Percentiles rank a stretch among this genome's conserved stretches.
phyloP scores from a whole-genome alignment of 2,329 filamentous ascomycete species.

The Aspergillus neoniger region DNA sequence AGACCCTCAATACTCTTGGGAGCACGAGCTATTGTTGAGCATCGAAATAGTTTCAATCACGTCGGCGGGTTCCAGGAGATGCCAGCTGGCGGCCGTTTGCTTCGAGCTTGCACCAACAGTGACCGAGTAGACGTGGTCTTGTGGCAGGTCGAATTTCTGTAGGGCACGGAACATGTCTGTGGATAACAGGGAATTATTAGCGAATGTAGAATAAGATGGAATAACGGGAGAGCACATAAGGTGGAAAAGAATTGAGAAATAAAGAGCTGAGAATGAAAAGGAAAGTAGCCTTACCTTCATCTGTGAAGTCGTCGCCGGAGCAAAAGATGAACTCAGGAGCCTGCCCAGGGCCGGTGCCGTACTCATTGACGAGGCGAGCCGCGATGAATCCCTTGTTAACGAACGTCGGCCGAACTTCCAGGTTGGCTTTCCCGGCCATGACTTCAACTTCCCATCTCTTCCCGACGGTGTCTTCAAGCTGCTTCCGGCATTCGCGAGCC shows the following conservation, averaged over 20 bases:
- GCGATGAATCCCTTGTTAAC: conserved; percentile 98
- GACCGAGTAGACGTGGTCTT: conserved; percentile 79
- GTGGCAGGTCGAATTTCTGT: conserved; percentile 55
- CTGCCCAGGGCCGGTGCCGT: conserved; percentile 57
- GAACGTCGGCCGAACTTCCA: conserved; percentile 94
- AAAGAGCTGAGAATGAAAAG: conserved; percentile 1
- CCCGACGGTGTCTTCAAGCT: conserved; percentile 74
- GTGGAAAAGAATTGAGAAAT: too few relatives aligned
- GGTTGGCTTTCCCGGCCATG: conserved; percentile 94
- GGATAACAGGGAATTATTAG: conserved; percentile 2
- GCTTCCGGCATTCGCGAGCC: conserved; percentile 76
- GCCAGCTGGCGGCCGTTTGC: conserved; percentile 86
- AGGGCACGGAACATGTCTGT: conserved; percentile 82
- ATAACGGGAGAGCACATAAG: background rate
- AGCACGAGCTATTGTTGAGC: conserved; percentile 50
- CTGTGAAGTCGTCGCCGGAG: conserved; percentile 92
- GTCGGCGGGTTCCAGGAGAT: conserved; percentile 83
- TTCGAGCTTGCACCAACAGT: conserved; percentile 91
- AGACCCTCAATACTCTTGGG: conserved; percentile 29
- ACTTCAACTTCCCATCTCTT: conserved; percentile 90
- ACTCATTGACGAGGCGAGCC: conserved; percentile 75
- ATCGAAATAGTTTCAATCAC: conserved; percentile 69
- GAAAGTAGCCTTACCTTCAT: conserved; percentile 71
- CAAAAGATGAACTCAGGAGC: conserved; percentile 85
- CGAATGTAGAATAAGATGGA: background rate